Evolutionary conservation across 2,329 filamentous ascomycete genomes (phyloP), one percentile per base, ranked within the genome.

Genomic region (Macroventuria anomochaeta): DNA sequence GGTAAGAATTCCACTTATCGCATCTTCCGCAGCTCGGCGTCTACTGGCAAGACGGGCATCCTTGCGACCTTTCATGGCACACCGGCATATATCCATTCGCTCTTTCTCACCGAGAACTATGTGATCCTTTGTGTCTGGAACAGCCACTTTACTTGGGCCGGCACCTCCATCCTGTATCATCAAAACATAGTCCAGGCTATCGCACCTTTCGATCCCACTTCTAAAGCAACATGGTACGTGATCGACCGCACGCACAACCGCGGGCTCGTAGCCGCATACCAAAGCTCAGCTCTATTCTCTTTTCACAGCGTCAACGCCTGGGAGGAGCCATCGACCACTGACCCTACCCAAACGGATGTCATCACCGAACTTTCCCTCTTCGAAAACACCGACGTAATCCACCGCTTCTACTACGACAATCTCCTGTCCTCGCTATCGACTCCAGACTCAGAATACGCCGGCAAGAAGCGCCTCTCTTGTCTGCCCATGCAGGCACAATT

Each of bases 271-370:
- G 87, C 85, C 7, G 83, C 81, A 1, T 93, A 89, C 64, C 82
- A 87, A 15, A 88, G 84, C 13, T 80, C 84, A 0, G 82, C 88
- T 0, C 86, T 86, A 39, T 96, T 93, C 77, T 88, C 85, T 73
- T 96, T 96, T 72, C 91, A 96, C 74, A 85, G 84, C 0, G 79
- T 91, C 68, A 96, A 96, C 62, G 84, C 89, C 0, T 95, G 87
- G 69, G 89, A 93, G 64, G 83, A 90, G 58, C 62, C 72, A 0
- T 77, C 73, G 0, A 46, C 70, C 3, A 60, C 47, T 17, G 61
- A 72, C 23, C 55, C 68, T 2, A 63, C 21, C 44, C 75, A 79
- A n/a, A 74, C 75, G 5, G 79, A 86, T 54, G 79, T 95, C 15
- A 77, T 86, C 25, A 85, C 87, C 48, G 91, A 96, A 56, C 69